Conservation (phyloP, 164 flowering plant genomes). For the Vitis amurensis region DNA sequence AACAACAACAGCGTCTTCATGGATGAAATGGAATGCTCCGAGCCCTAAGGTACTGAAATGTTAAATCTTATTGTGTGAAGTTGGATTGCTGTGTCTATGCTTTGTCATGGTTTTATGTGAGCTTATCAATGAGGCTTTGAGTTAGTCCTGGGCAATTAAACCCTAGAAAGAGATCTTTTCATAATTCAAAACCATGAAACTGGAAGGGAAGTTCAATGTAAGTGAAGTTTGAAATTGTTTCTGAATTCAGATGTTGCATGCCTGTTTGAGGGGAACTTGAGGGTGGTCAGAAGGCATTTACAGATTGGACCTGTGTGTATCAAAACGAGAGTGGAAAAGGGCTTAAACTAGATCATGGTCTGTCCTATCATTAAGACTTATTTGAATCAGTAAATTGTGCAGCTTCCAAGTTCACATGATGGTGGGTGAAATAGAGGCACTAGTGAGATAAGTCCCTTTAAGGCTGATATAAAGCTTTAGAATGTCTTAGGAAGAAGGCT, state of each 20-base stretch:
- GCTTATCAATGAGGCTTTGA: constrained; percentile 4
- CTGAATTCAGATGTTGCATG: background rate
- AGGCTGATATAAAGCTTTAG: background rate
- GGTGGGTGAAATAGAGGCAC: background rate
- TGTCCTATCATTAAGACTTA: background rate
- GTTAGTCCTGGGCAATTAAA: constrained; percentile 11
- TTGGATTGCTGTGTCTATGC: constrained; percentile 2
- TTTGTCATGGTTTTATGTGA: constrained; percentile 14
- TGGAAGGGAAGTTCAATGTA: constrained; percentile 4
- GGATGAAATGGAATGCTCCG: background rate
- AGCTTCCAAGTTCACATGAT: background rate
- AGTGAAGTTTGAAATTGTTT: constrained; percentile 4
- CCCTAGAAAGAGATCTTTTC: constrained; percentile 7
- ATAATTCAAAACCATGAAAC: constrained; percentile 3
- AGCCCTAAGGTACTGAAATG: constrained; percentile 9
- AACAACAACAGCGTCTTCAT: constrained; percentile 17
- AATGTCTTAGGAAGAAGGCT: constrained; percentile 1
- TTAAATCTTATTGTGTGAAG: constrained; percentile 1
- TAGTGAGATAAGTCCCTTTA: background rate
- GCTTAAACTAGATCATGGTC: background rate
- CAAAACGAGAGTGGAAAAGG: background rate
- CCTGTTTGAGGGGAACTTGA: constrained; percentile 3
- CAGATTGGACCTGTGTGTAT: background rate
- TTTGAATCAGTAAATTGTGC: background rate
- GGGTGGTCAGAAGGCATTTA: constrained; percentile 1